Evolutionary conservation across 805 yeast species (phyloP).

Genomic region (Zygosaccharomyces siamensis): DNA sequence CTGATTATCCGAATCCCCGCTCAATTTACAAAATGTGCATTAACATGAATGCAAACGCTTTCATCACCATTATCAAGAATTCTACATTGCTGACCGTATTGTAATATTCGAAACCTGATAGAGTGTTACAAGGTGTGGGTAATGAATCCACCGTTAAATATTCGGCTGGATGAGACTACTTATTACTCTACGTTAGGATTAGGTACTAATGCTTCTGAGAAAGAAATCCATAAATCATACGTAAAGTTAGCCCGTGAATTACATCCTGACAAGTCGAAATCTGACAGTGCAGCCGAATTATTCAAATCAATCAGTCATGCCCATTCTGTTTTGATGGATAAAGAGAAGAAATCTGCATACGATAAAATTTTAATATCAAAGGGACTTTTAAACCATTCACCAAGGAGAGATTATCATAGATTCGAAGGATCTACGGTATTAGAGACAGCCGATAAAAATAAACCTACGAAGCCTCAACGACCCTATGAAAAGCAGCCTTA

Average conservation of each 20-base stretch:
- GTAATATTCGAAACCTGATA: neutral
- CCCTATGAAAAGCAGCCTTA: slow-evolving; percentile 35
- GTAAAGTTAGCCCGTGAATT: slow-evolving; percentile 63
- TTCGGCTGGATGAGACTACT: slow-evolving; percentile 29
- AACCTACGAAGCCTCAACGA: slow-evolving; percentile 15
- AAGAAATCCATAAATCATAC: slow-evolving; percentile 67
- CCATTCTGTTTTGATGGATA: slow-evolving; percentile 29
- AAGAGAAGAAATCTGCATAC: slow-evolving; percentile 19
- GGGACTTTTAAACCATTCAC: slow-evolving; percentile 19
- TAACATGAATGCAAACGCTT: neutral
- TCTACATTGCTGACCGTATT: neutral
- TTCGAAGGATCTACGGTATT: neutral
- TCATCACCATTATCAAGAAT: neutral
- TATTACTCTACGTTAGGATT: slow-evolving; percentile 30
- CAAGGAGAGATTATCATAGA: slow-evolving; percentile 6
- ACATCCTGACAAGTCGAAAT: slow-evolving; percentile 78
- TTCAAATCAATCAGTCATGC: slow-evolving; percentile 33
- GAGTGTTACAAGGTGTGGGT: neutral
- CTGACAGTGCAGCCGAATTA: slow-evolving; percentile 30
- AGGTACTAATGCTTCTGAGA: slow-evolving; percentile 21
- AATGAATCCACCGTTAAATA: slow-evolving; percentile 12
- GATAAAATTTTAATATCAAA: slow-evolving; percentile 18
- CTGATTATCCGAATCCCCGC: neutral
- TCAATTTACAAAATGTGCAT: neutral
- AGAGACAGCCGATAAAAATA: slow-evolving; percentile 1